phyloP scores from a whole-genome alignment of 2,329 filamentous ascomycete species.

The Hypoxylon sp. region DNA sequence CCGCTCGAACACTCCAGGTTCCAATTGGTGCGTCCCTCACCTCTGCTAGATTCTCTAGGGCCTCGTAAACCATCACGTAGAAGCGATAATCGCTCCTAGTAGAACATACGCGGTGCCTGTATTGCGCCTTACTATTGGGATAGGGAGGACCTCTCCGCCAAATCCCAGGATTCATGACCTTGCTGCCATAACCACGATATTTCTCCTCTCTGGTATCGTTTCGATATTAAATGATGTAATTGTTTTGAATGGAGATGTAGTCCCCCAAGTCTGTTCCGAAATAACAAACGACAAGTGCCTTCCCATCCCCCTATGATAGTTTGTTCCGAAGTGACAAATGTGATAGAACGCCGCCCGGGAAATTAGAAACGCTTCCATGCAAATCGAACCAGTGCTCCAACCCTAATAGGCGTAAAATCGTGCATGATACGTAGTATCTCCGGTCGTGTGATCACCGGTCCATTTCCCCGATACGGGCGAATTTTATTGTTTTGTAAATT shows the following conservation, averaged over 20 bases:
- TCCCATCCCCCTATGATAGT: not conserved
- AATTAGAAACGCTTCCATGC: conserved; percentile 33
- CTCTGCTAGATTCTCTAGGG: not conserved
- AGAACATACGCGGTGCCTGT: not conserved
- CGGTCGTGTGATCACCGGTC: not conserved
- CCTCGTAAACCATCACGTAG: not conserved
- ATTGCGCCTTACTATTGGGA: no score
- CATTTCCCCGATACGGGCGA: not conserved
- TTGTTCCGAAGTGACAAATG: conserved; percentile 6
- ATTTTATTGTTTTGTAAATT: conserved; percentile 2
- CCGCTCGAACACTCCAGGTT: not conserved
- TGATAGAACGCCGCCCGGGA: conserved; percentile 20
- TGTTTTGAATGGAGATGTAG: not conserved
- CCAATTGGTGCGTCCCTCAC: not conserved
- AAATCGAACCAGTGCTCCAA: conserved; percentile 25
- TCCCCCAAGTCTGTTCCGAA: not conserved
- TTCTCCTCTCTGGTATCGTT: conserved; percentile 19
- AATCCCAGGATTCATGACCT: not conserved
- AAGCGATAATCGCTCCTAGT: not conserved
- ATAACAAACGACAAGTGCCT: conserved; percentile 3
- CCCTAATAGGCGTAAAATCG: conserved; percentile 33
- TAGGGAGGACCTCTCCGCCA: no score
- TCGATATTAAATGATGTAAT: conserved; percentile 21
- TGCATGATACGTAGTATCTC: conserved; percentile 26
- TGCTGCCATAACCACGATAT: not conserved